Evolutionary conservation across 2,329 filamentous ascomycete species (phyloP).

Genomic region (Colletotrichum sp.): DNA sequence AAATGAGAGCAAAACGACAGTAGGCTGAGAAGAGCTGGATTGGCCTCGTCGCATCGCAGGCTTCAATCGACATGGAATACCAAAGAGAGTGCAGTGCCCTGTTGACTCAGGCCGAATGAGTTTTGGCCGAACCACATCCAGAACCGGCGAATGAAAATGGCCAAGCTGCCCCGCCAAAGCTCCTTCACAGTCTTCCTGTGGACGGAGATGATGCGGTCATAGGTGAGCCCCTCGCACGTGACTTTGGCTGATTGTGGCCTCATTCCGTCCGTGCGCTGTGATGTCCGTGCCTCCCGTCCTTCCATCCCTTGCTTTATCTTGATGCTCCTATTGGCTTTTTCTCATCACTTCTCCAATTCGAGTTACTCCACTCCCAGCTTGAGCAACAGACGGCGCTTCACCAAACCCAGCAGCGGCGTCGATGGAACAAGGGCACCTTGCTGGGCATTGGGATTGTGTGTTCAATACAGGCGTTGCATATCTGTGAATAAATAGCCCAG

Average conservation of each 20-base stretch:
- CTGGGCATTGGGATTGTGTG: background rate
- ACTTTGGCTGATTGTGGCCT: background rate
- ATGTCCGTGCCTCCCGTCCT: background rate
- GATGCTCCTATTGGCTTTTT: background rate
- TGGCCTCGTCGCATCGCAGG: background rate
- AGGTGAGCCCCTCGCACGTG: background rate
- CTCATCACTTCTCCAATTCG: background rate
- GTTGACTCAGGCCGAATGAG: slow-evolving; percentile 20
- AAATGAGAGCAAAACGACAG: background rate
- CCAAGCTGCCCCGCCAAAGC: slow-evolving; percentile 6
- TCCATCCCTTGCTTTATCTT: background rate
- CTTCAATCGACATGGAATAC: background rate
- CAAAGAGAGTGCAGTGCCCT: background rate
- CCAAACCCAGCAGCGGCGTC: background rate
- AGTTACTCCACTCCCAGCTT: background rate
- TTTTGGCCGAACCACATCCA: background rate
- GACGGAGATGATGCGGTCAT: background rate
- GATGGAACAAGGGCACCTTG: background rate
- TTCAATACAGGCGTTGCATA: background rate
- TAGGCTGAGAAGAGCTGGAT: background rate
- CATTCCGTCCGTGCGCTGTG: background rate
- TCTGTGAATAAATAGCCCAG: background rate
- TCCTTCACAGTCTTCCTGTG: background rate
- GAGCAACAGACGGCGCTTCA: background rate
- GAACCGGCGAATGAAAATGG: slow-evolving; percentile 14